Base-by-base conservation (phyloP, 192 early-diverging fungal genomes). In the Coemansia sp. region DNA sequence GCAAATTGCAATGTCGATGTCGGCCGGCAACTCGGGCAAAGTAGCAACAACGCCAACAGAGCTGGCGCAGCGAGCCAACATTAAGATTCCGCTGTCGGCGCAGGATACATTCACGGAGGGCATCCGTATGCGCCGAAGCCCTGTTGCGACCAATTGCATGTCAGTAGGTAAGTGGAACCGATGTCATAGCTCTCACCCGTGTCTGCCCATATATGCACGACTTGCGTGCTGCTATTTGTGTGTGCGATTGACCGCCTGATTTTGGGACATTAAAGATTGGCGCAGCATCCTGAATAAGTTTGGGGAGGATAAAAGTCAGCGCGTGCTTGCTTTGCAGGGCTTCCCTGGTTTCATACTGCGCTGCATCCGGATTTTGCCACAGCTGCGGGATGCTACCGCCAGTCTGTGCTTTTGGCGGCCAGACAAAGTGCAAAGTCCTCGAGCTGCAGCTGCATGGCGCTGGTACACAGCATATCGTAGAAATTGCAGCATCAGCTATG, bases 61-160 rank as follows among this genome's bases (percentile, higher is more conserved):
- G 35, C 66, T 80, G 24, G 78, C 66, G 21, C 78, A 80, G 24
- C 55, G 63, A 12, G 78, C 78, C 45, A 80, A 72, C 45, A 75
- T 80, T 51, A 80, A 80, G 25, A 67, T 80, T 9, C 78, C 78
- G 17, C 62, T 71, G 19, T 80, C 72, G 17, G 78, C 78, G n/a
- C 72, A 69, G 69, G 78, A 80, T 47, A 37, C 72, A 52, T 75
- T 80, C 23, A 69, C 78, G 8, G 69, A 75, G 17, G 51, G 49
- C 53, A 57, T 67, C 17, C 47, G 72, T 21, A 59, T 43, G 43
- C 72, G 78, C 9, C 51, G 56, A 32, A 56, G 37, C 14, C 62
- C 78, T 8, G 48, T 69, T 15, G 65, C 62, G 14, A 56, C 38
- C 50, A 60, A 70, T 55, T 72, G 69, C 55, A 39, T 80, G 14